Evolutionary conservation across 306 rosid species (phyloP), one percentile per base, ranked within the genome.

Genomic region (Quillaja saponaria): DNA sequence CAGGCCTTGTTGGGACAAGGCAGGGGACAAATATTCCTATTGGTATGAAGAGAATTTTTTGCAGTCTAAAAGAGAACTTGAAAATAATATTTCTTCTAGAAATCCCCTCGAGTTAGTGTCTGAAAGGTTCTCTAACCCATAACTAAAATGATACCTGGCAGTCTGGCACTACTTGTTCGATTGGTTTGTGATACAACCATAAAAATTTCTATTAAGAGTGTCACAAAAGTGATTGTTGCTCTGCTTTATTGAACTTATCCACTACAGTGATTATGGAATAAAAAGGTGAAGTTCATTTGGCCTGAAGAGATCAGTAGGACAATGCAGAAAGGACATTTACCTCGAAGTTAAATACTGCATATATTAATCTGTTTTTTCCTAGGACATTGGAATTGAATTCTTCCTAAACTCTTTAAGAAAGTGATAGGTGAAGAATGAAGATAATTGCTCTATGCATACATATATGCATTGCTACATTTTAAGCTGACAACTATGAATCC

Each of bases 241-340:
- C 6, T 3, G 61, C 7, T 20, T 50, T 18, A n/a, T 41, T 41
- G 21, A 31, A 7, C 9, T 49, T 18, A 8, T 19, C 25, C 2
- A 39, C 47, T 34, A 6, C 20, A 49, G 31, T 44, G 5, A 17
- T 35, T 35, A 28, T 38, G 41, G 16, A 15, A 15, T 13, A 2
- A 25, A 25, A 4, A 25, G 31, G 31, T 25, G 31, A 25, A 25
- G 31, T 25, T 25, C 4, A 25, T 25, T 25, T 2, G 4, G 3
- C 31, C 4, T 25, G 31, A 1, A 25, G 31, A 25, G 31, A 25
- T 25, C 31, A 25, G 10, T 21, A 7, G 17, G 73, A 53, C 82
- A 63, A 66, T 0, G 7, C 34, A 66, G 64, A 61, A 68, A 38
- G 14, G 35, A 61, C 69, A 69, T 31, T 4, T 5, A 40, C 25